Percentiles rank a stretch among this genome's conserved stretches.
phyloP scores from a whole-genome alignment of 2,329 filamentous ascomycete genomes.

The Fusarium armeniacum region DNA sequence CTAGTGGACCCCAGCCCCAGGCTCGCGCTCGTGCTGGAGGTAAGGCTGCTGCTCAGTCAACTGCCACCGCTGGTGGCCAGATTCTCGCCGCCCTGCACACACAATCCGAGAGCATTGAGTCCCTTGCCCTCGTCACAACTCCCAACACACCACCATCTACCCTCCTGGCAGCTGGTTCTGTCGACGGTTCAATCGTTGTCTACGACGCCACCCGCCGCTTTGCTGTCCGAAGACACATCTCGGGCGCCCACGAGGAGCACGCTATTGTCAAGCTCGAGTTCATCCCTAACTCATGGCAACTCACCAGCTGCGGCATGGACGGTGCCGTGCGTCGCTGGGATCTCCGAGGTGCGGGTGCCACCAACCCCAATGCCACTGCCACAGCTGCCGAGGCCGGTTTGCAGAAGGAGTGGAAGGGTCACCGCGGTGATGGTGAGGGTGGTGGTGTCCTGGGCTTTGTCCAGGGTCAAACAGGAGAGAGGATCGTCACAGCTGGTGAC shows the following conservation, averaged over 20 bases:
- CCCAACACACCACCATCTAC: conserved; percentile 62
- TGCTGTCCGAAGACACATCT: conserved; percentile 85
- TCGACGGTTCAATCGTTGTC: conserved; percentile 83
- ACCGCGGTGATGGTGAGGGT: conserved; percentile 85
- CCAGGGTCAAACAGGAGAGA: conserved; percentile 79
- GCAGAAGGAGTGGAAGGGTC: conserved; percentile 90
- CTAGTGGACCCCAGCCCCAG: conserved; percentile 43
- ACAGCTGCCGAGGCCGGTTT: conserved; percentile 72
- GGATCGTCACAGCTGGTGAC: conserved; percentile 91
- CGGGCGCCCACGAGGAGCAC: conserved; percentile 86
- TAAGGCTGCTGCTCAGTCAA: conserved; percentile 51
- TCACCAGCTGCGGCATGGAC: conserved; percentile 93
- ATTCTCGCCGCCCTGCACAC: conserved; percentile 88
- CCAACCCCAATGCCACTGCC: conserved; percentile 50
- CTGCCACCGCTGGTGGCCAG: conserved; percentile 61
- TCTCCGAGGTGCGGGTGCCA: conserved; percentile 62
- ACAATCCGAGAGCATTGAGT: conserved; percentile 83
- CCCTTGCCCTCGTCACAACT: conserved; percentile 70
- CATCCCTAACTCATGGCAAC: conserved; percentile 74
- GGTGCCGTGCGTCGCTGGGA: conserved; percentile 94
- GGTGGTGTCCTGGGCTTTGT: conserved; percentile 94
- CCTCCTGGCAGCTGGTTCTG: conserved; percentile 74
- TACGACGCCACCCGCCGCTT: conserved; percentile 91
- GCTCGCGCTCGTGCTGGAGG: conserved; percentile 49
- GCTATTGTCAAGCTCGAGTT: conserved; percentile 96